A percentile compares a stretch with the other conserved stretches of the same genome.
Conservation (phyloP, 2,329 filamentous ascomycete species). For the Exophiala dermatitidis region DNA sequence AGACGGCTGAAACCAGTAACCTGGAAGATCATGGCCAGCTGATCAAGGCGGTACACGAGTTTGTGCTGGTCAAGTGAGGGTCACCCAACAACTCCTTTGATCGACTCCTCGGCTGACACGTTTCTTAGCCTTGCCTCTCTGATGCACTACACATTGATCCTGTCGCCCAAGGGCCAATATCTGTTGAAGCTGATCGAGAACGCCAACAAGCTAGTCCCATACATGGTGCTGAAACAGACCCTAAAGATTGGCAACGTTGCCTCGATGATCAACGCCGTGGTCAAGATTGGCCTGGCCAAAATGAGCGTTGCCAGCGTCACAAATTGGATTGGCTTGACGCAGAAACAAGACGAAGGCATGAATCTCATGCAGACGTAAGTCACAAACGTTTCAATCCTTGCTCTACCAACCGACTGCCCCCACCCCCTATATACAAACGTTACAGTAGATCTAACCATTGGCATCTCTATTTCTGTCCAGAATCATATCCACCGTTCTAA, state of each 20-base stretch:
- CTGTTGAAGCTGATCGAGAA: slow-evolving; percentile 64
- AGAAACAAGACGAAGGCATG: slow-evolving; percentile 67
- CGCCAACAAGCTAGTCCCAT: slow-evolving; percentile 63
- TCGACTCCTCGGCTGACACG: not conserved
- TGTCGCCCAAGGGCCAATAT: slow-evolving; percentile 68
- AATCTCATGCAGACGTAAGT: slow-evolving; percentile 62
- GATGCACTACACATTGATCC: slow-evolving; percentile 64
- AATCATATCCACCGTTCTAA: slow-evolving; percentile 65
- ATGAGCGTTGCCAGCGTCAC: slow-evolving; percentile 65
- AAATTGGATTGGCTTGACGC: slow-evolving; percentile 70
- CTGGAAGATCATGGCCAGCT: slow-evolving; percentile 58
- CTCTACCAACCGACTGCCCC: not conserved
- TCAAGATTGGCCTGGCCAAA: slow-evolving; percentile 68
- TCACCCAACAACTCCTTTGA: not conserved
- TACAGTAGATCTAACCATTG: too few species aligned
- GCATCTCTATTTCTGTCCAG: slow-evolving; percentile 33
- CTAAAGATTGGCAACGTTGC: slow-evolving; percentile 70
- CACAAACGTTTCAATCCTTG: not conserved
- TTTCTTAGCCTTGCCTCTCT: slow-evolving; percentile 59
- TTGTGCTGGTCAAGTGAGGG: slow-evolving; percentile 62
- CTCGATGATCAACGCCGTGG: slow-evolving; percentile 71
- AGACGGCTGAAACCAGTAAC: slow-evolving; percentile 53
- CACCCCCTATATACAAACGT: too few species aligned
- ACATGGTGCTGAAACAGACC: slow-evolving; percentile 64
- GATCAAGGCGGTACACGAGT: slow-evolving; percentile 59